Evolutionary conservation across 176 grass and related monocot genomes (phyloP), one percentile per base, ranked within the genome.

Genomic region (Phyllostachys edulis): DNA sequence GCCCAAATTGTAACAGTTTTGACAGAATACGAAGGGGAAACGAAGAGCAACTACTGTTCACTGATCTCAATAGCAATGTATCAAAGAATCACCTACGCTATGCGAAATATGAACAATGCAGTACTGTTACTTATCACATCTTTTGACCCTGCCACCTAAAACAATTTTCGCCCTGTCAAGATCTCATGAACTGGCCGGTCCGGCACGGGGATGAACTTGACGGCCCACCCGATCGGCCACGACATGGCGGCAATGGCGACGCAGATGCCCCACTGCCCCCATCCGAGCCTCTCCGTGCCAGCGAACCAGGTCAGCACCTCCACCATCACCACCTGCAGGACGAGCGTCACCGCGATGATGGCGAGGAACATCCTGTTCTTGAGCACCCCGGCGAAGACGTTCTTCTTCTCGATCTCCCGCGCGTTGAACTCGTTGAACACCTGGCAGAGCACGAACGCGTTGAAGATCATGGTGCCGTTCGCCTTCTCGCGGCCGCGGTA

Each of bases 351-450:
- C 1, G 80, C 89, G 56, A 98, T 42, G 59, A 98, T 98, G 7
- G 44, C 89, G 1, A 98, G 73, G 85, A 98, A 98, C 79, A 98
- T 88, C 86, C 75, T 74, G 60, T 98, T 98, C 74, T 13, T 40
- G 4, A 88, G 69, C 49, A 94, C 88, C 29, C 90, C 90, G 38
- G 90, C 81, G 72, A 98, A 98, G 21, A 94, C 90, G 63, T 98
- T 94, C 86, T 82, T 91, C 72, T 84, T 67, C 85, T 98, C 87
- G 68, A 95, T 73, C 69, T 95, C 92, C 63, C 92, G 51, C 5
- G 90, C 84, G 60, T 98, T 98, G 91, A 98, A 98, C 75, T 98
- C 95, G 27, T 98, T 95, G 89, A 98, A 98, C 18, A 95, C 92
- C 90, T 98, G 95, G 67, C 84, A 98, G 10, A 98, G 88, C 44